phyloP scores from a whole-genome alignment of 1,284 basidiomycete genomes.

The Naganishia albida region DNA sequence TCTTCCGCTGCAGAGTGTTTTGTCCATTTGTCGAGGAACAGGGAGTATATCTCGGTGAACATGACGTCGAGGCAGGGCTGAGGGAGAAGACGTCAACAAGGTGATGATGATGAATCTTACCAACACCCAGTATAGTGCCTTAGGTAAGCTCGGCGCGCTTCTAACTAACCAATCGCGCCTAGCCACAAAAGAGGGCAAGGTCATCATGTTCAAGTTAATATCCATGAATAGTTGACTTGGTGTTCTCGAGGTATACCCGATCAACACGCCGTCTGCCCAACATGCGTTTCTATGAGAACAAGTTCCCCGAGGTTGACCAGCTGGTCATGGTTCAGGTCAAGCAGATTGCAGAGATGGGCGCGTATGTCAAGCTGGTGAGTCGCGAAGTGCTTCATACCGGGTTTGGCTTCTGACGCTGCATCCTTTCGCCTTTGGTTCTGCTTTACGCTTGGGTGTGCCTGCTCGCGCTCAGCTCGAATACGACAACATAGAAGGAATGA shows the following conservation, averaged over 20 bases:
- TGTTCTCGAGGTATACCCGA: too few species aligned
- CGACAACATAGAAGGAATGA: conserved; percentile 99
- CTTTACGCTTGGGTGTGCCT: background rate
- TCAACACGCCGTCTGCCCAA: background rate
- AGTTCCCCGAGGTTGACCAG: conserved; percentile 73
- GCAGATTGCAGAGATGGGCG: conserved; percentile 99
- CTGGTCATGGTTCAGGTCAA: conserved; percentile 99
- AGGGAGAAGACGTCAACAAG: background rate
- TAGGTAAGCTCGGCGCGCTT: conserved; percentile 10
- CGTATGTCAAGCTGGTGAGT: conserved; percentile 94
- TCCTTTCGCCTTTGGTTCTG: background rate
- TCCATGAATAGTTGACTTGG: too few species aligned
- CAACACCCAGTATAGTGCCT: background rate
- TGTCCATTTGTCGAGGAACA: conserved; percentile 4
- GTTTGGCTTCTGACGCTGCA: background rate
- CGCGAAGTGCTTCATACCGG: too few species aligned
- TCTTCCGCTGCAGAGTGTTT: background rate
- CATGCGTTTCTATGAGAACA: conserved; percentile 55
- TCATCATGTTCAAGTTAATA: background rate
- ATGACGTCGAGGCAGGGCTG: background rate
- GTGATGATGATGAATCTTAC: conserved; percentile 9
- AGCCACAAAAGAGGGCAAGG: background rate
- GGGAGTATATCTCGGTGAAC: conserved; percentile 7
- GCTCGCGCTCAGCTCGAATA: conserved; percentile 76
- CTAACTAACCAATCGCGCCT: background rate